Percentiles rank a stretch among this genome's conserved stretches.
Evolutionary conservation across 345 rosid species (phyloP).

Genomic region (Balakata baccata): DNA sequence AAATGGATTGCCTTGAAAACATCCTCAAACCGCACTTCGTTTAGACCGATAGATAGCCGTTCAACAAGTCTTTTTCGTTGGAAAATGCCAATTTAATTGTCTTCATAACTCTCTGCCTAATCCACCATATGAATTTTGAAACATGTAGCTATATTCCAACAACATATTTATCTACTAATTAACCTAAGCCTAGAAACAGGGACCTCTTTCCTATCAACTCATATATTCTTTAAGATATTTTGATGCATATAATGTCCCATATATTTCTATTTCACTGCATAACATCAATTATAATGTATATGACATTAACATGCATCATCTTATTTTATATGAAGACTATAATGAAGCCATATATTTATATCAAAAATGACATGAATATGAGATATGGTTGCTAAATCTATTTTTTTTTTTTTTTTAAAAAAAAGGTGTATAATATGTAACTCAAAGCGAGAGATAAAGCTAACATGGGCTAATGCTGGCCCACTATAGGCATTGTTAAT

Average conservation of each 20-base stretch:
- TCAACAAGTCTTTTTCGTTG: neutral
- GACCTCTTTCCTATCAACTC: too few species aligned
- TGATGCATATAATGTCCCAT: neutral
- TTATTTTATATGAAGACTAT: too few species aligned
- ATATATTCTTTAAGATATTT: too few species aligned
- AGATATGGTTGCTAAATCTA: neutral
- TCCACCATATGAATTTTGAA: too few species aligned
- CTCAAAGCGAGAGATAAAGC: neutral
- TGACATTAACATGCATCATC: neutral
- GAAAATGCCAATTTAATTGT: conserved; percentile 7
- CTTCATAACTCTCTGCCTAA: too few species aligned
- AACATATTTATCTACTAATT: too few species aligned
- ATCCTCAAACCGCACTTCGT: conserved; percentile 23
- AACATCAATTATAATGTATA: neutral
- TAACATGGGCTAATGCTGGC: conserved; percentile 9
- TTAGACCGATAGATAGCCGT: conserved; percentile 11
- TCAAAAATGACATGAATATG: too few species aligned
- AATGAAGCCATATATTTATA: too few species aligned
- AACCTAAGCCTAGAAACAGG: too few species aligned
- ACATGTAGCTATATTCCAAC: too few species aligned
- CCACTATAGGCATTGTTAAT: neutral
- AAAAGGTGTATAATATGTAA: neutral
- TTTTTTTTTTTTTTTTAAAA: neutral
- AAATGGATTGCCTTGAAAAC: conserved; percentile 21
- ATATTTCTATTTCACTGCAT: neutral